A percentile compares a stretch with the other conserved stretches of the same genome.
Evolutionary conservation across 2,329 filamentous ascomycete genomes (phyloP).

Genomic region (Diplodia intermedia): DNA sequence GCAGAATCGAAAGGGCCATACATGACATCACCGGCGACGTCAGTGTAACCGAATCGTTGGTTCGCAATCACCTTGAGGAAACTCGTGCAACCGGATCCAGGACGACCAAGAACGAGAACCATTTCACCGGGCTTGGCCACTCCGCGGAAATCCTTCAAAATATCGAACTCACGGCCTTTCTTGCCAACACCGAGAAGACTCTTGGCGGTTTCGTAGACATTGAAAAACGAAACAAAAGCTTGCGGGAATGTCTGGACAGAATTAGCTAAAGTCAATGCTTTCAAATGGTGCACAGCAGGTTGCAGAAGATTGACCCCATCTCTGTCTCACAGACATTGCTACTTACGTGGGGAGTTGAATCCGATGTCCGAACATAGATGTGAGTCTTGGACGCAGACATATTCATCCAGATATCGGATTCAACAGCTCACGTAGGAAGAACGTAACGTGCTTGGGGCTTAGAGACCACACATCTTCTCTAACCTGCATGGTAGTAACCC

Average conservation of each 20-base stretch:
- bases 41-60: constrained; percentile 65
- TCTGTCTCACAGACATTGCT: no score
- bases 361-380: no score
- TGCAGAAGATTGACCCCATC: no score
- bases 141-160: constrained; percentile 73
- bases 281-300: no score
- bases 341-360: no score
- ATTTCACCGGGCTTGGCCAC: constrained; percentile 76
- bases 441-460: no score
- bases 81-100: constrained; percentile 66
- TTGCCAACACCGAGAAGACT: constrained; percentile 69
- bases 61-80: constrained; percentile 63
- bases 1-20: constrained; percentile 77
- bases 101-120: constrained; percentile 80
- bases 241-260: constrained; percentile 71
- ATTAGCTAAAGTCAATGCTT: not conserved
- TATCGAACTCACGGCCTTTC: constrained; percentile 74
- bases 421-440: no score
- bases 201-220: constrained; percentile 71
- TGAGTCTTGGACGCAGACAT: no score
- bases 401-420: no score
- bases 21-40: constrained; percentile 71
- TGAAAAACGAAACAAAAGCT: constrained; percentile 77
- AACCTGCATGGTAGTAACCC: not conserved
- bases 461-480: no score